These are phyloP conservation scores for Chrysanthemum seticuspe DNA, from an alignment of 129 eudicot genomes.

Conservation along the genomic window DNA sequence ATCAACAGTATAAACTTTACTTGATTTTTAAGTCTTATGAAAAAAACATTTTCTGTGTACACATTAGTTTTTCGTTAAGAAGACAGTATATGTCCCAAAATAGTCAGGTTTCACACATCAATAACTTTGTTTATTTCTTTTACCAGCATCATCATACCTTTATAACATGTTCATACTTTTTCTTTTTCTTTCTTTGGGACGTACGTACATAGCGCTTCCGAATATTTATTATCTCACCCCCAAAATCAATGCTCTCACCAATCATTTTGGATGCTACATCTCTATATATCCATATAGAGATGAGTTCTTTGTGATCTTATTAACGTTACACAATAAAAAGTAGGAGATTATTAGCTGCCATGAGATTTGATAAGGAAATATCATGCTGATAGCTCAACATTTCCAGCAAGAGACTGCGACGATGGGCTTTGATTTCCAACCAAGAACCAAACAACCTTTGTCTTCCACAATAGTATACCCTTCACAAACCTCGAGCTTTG, in stretches of 20 bases:
- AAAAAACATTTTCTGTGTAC: too few species aligned
- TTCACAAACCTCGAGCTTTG: constrained; percentile 45
- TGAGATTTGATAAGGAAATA: neutral
- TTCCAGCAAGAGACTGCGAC: constrained; percentile 94
- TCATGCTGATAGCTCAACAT: constrained; percentile 33
- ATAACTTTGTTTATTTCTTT: too few species aligned
- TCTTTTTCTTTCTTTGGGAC: too few species aligned
- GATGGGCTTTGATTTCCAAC: constrained; percentile 80
- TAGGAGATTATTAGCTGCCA: constrained; percentile 16
- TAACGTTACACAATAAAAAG: constrained; percentile 12
- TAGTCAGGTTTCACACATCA: too few species aligned
- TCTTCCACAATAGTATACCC: constrained; percentile 72
- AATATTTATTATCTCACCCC: constrained; percentile 15
- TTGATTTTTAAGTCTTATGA: too few species aligned
- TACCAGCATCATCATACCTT: too few species aligned
- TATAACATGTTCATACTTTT: too few species aligned
- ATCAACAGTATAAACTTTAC: too few species aligned
- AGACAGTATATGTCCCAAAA: too few species aligned
- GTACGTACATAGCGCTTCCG: neutral
- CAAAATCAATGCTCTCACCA: constrained; percentile 22
- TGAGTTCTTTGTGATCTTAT: constrained; percentile 31
- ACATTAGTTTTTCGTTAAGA: too few species aligned
- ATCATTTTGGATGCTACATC: constrained; percentile 32
- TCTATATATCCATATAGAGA: constrained; percentile 15
- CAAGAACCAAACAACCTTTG: constrained; percentile 72